Percentiles rank a stretch among this genome's conserved stretches.
Evolutionary conservation across 768 basidiomycete species (phyloP).

Genomic region (Clathrus columnatus): DNA sequence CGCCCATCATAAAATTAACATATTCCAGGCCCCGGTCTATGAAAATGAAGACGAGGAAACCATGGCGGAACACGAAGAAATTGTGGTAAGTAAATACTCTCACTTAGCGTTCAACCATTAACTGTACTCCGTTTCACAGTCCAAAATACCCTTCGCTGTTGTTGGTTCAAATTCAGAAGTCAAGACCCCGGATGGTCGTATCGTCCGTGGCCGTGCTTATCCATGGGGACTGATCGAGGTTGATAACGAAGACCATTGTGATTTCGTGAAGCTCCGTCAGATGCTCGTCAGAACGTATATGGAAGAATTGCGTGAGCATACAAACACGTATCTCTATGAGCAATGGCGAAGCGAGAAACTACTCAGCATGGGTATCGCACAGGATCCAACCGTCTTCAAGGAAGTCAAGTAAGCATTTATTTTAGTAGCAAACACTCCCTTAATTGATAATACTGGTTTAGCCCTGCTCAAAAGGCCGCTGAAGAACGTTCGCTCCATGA

Average conservation of each 20-base stretch:
- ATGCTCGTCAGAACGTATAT: conserved; percentile 99
- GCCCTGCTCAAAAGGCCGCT: conserved; percentile 91
- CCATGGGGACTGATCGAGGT: conserved; percentile 99
- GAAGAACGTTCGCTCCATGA: conserved; percentile 96
- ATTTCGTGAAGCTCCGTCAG: conserved; percentile 98
- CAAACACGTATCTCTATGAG: conserved; percentile 93
- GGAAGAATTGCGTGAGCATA: conserved; percentile 98
- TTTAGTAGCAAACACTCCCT: background rate
- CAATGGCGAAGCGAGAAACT: conserved; percentile 97
- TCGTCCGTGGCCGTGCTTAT: conserved; percentile 90
- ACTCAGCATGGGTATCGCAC: conserved; percentile 93
- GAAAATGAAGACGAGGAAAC: conserved; percentile 99
- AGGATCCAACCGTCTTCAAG: conserved; percentile 97
- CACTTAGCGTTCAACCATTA: background rate
- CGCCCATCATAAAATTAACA: conserved; percentile 89
- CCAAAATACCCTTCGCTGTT: conserved; percentile 98
- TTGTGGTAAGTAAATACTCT: conserved; percentile 36
- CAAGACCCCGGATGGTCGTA: conserved; percentile 74
- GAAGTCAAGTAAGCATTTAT: conserved; percentile 82
- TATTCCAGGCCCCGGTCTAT: conserved; percentile 96
- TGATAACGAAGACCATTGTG: conserved; percentile 98
- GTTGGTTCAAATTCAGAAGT: conserved; percentile 90
- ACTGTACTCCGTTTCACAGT: conserved; percentile 22
- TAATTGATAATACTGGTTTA: conserved; percentile 23
- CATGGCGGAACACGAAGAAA: conserved; percentile 93